Base-by-base conservation (phyloP, 1,284 basidiomycete species). In the Tremellales sp. region DNA sequence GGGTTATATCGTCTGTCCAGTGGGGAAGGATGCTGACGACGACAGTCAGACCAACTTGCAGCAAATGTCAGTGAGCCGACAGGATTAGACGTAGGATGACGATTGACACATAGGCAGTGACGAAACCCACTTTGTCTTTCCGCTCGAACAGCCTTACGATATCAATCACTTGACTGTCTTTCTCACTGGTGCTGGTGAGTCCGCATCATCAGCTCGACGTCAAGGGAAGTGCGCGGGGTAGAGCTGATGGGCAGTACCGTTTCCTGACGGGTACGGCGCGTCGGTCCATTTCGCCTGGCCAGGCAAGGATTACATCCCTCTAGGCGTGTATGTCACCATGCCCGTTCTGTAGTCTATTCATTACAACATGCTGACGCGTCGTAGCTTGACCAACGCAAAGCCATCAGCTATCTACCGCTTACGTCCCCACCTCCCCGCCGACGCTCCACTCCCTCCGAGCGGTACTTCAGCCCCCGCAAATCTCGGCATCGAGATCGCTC, bases 91-190 rank as follows among this genome's bases (percentile, higher is more conserved):
- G n/a, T n/a, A n/a, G 31, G 21, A 24, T 17, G 24, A 46, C 19
- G 15, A 15, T n/a, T n/a, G n/a, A n/a, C n/a, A n/a, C n/a, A n/a
- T n/a, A n/a, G 5, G 25, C 50, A 73, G 69, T 37, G 70, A 91
- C 68, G 86, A 89, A 41, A 90, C 87, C 0, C 88, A 90, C 62
- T 89, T 88, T 29, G 77, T 85, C 21, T 92, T 93, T 64, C 82
- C 87, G 62, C 79, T 96, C 5, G 81, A 84, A 1, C 77, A 80
- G 23, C 88, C 88, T 0, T 82, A 82, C 52, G 80, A 82, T 17
- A 87, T 94, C 61, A 93, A 94, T 64, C 91, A 96, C 67, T 75
- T 94, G 40, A 89, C 87, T 40, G 87, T 94, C 2, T 94, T 94
- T 70, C 75, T 94, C 11, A 74, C 90, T 2, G 91, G 90, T 22